Percentiles rank a stretch among this genome's conserved stretches.
Conservation (phyloP, 306 rosid species). For the Rosa rugosa region DNA sequence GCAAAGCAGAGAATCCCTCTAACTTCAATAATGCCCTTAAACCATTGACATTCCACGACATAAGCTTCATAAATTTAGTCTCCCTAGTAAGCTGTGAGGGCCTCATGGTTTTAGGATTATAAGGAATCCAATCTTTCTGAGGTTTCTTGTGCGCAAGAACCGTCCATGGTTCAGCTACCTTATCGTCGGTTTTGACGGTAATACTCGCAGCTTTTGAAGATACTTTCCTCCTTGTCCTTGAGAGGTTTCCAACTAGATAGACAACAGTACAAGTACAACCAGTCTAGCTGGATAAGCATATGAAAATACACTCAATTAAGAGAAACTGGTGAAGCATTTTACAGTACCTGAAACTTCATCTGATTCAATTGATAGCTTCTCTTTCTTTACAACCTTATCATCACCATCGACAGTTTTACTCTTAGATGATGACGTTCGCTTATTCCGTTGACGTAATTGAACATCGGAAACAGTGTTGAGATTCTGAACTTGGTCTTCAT, state of each 20-base stretch:
- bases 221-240: constrained; percentile 39
- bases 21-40: constrained; percentile 80
- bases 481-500: constrained; percentile 41
- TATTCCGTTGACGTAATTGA: constrained; percentile 33
- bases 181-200: constrained; percentile 31
- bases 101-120: constrained; percentile 89
- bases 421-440: constrained; percentile 42
- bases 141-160: constrained; percentile 95
- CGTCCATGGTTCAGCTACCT: constrained; percentile 76
- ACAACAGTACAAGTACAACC: constrained; percentile 17
- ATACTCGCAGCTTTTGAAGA: constrained; percentile 34
- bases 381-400: constrained; percentile 30
- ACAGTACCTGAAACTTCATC: constrained; percentile 54
- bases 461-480: constrained; percentile 33
- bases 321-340: neutral
- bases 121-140: constrained; percentile 86
- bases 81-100: constrained; percentile 54
- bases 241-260: constrained; percentile 44
- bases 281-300: constrained; percentile 22
- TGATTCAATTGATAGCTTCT: constrained; percentile 45
- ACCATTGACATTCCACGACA: constrained; percentile 98
- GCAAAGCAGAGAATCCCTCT: constrained; percentile 72
- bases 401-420: constrained; percentile 35
- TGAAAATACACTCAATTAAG: neutral
- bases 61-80: constrained; percentile 63